These are phyloP conservation scores for Fusarium clavum DNA, from an alignment of 2,329 filamentous ascomycete genomes.

Conservation along the genomic window DNA sequence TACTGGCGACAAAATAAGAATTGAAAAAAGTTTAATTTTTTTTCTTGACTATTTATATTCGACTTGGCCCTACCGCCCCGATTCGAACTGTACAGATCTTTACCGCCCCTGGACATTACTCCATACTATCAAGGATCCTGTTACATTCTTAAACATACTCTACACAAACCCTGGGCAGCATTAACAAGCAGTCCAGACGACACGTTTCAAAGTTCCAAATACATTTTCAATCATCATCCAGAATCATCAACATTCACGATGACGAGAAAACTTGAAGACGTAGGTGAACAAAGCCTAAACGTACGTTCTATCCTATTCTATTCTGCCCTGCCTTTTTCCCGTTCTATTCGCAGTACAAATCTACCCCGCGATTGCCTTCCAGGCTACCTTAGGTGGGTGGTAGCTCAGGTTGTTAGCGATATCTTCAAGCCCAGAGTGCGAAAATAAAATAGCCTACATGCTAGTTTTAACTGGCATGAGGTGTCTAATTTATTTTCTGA, in stretches of 20 bases:
- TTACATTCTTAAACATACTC: constrained; percentile 44
- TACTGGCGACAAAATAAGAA: background rate
- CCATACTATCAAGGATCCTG: constrained; percentile 37
- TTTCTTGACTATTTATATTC: background rate
- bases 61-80: background rate
- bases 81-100: constrained; percentile 38
- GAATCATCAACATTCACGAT: background rate
- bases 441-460: background rate
- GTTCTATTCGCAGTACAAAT: background rate
- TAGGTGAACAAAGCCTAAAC: background rate
- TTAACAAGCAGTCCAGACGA: constrained; percentile 8
- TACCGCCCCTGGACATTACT: constrained; percentile 41
- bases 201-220: background rate
- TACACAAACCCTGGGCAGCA: constrained; percentile 38
- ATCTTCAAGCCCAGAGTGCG: background rate
- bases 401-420: background rate
- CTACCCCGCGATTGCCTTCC: background rate
- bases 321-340: background rate
- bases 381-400: background rate
- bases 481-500: background rate
- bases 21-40: background rate
- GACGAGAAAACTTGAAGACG: background rate
- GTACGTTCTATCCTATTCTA: background rate
- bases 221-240: background rate
- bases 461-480: background rate